Percentiles rank a stretch among this genome's conserved stretches.
Evolutionary conservation across 176 grass and related monocot genomes (phyloP).

Genomic region (Areca catechu): DNA sequence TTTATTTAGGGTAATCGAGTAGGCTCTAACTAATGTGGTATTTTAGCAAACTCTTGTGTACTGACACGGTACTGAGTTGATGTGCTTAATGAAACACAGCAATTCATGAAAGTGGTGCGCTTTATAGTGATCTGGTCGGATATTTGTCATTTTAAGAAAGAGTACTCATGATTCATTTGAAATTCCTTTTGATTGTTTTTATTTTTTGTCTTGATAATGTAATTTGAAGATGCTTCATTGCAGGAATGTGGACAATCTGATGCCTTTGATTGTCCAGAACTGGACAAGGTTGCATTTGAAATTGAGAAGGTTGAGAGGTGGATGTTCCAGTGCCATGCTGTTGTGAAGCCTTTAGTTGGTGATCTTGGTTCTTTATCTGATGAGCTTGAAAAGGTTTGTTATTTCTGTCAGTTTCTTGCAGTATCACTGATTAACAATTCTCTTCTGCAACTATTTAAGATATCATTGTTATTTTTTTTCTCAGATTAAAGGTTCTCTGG

Average conservation of each 20-base stretch:
- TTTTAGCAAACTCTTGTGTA: too few species aligned
- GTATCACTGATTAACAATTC: not conserved
- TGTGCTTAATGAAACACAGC: too few species aligned
- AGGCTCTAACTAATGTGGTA: too few species aligned
- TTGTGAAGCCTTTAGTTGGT: constrained; percentile 34
- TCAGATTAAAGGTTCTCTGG: constrained; percentile 71
- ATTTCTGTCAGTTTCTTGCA: not conserved
- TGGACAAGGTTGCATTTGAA: constrained; percentile 59
- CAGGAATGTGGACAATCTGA: constrained; percentile 51
- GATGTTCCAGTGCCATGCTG: constrained; percentile 35
- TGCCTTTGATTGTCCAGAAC: constrained; percentile 66
- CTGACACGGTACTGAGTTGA: too few species aligned
- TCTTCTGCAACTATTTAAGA: constrained; percentile 12
- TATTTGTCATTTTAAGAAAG: too few species aligned
- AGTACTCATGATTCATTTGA: too few species aligned
- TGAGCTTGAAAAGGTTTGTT: constrained; percentile 52
- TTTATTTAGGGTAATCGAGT: too few species aligned
- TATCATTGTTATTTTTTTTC: constrained; percentile 19
- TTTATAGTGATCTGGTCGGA: too few species aligned
- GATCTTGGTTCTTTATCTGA: constrained; percentile 30
- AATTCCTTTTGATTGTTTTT: constrained; percentile 1
- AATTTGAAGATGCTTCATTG: constrained; percentile 1
- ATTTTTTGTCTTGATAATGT: not conserved
- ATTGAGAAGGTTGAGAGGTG: constrained; percentile 76
- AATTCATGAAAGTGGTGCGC: too few species aligned